phyloP scores from a whole-genome alignment of 768 basidiomycete genomes.

The Pleurotus citrinopileatus region DNA sequence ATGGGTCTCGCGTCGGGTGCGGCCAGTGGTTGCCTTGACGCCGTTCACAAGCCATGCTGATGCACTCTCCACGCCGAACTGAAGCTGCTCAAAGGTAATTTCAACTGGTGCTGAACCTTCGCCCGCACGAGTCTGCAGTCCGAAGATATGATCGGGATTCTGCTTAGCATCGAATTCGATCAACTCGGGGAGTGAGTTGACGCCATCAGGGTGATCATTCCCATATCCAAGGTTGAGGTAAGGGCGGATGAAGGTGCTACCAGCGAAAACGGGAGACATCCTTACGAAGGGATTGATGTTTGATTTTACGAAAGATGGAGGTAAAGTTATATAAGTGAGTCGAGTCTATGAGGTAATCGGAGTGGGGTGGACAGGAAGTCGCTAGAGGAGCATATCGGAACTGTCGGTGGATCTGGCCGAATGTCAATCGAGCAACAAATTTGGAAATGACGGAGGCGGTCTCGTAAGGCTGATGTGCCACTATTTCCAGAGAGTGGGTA shows the following conservation, averaged over 20 bases:
- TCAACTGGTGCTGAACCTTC: constrained; percentile 21
- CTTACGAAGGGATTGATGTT: not conserved
- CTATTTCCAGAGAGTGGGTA: too few relatives aligned
- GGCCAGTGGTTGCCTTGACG: constrained; percentile 24
- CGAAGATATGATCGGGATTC: constrained; percentile 33
- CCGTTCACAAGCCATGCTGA: constrained; percentile 29
- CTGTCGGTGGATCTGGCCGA: constrained; percentile 4
- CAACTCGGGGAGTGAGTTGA: constrained; percentile 33
- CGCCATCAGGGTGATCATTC: constrained; percentile 22
- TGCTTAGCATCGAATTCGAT: constrained; percentile 32
- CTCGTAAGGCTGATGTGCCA: too few relatives aligned
- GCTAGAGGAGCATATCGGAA: not conserved
- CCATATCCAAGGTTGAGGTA: constrained; percentile 32
- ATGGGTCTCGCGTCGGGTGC: constrained; percentile 19
- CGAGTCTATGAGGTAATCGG: not conserved
- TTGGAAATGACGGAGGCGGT: too few relatives aligned
- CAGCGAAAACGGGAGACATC: constrained; percentile 19
- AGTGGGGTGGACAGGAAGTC: not conserved
- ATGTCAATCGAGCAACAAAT: not conserved
- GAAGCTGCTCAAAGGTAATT: constrained; percentile 33
- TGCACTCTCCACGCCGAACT: constrained; percentile 27
- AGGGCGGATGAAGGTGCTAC: constrained; percentile 32
- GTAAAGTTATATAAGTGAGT: not conserved
- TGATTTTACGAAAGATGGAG: not conserved
- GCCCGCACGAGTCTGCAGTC: constrained; percentile 26